Conservation (phyloP, 179 eudicot genomes). For the Heliamphora pulchella region DNA sequence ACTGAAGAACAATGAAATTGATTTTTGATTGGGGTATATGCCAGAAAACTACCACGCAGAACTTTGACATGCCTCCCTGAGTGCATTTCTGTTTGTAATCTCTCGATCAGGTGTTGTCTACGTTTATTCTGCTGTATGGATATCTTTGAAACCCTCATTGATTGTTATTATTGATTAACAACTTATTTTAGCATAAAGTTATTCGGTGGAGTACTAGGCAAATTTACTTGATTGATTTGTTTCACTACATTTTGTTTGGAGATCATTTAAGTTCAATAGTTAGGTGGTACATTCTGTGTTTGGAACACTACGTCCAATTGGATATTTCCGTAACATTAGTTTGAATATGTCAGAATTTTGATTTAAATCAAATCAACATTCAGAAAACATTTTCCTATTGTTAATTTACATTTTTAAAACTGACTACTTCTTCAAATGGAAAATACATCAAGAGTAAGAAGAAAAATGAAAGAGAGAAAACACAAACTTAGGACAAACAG, state of each 20-base stretch:
- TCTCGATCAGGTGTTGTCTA: constrained; percentile 9
- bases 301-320: neutral
- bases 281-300: neutral
- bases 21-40: constrained; percentile 84
- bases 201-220: neutral
- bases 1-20: constrained; percentile 73
- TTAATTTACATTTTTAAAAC: no score
- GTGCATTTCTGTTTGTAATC: constrained; percentile 1
- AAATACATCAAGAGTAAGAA: no score
- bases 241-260: neutral
- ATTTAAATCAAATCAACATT: neutral
- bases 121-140: constrained; percentile 5
- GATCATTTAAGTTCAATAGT: neutral
- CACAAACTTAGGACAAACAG: no score
- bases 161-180: neutral
- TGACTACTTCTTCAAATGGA: no score
- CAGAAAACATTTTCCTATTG: no score
- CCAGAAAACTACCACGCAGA: constrained; percentile 76
- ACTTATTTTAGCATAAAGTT: neutral
- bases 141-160: neutral
- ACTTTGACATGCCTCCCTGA: constrained; percentile 23
- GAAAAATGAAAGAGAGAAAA: no score
- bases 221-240: neutral
- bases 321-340: neutral
- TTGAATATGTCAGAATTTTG: neutral